Percentiles rank a stretch among this genome's conserved stretches.
These are phyloP conservation scores for Entomophthora muscae DNA, from an alignment of 371 early-diverging fungal genomes.

Conservation along the genomic window DNA sequence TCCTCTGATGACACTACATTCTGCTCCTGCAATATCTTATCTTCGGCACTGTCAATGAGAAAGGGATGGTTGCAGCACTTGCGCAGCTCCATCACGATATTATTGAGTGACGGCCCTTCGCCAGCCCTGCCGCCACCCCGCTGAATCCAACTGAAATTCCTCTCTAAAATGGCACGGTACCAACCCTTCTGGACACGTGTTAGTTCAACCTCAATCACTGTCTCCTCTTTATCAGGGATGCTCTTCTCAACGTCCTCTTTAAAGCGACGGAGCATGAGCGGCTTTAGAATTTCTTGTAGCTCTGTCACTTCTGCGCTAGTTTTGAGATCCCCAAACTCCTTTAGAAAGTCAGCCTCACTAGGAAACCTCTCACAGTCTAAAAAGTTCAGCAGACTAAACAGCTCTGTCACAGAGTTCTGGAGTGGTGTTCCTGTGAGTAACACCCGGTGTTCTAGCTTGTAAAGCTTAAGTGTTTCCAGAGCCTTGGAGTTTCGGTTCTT, in stretches of 20 bases:
- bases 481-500: slow-evolving; percentile 86
- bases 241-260: slow-evolving; percentile 76
- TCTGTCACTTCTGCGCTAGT: slow-evolving; percentile 58
- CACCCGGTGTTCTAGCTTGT: slow-evolving; percentile 58
- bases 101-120: slow-evolving; percentile 27
- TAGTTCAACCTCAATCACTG: slow-evolving; percentile 38
- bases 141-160: slow-evolving; percentile 58
- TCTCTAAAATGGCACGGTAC: slow-evolving; percentile 64
- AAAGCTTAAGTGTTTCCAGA: slow-evolving; percentile 77
- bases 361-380: slow-evolving; percentile 57
- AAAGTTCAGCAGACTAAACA: slow-evolving; percentile 91
- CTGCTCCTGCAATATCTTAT: slow-evolving; percentile 14
- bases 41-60: slow-evolving; percentile 46
- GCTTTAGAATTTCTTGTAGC: slow-evolving; percentile 43
- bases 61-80: slow-evolving; percentile 96
- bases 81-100: slow-evolving; percentile 87
- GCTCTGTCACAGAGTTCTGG: slow-evolving; percentile 85
- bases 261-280: slow-evolving; percentile 53
- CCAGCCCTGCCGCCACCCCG: slow-evolving; percentile 34
- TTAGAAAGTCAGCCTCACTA: slow-evolving; percentile 50
- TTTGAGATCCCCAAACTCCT: slow-evolving; percentile 52
- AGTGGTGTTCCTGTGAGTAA: slow-evolving; percentile 90
- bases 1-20: slow-evolving; percentile 44
- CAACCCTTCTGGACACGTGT: slow-evolving; percentile 64
- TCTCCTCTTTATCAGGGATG: slow-evolving; percentile 47